Percentiles rank a stretch among this genome's conserved stretches.
phyloP scores from a whole-genome alignment of 768 basidiomycete species.

The Naganishia randhawae region DNA sequence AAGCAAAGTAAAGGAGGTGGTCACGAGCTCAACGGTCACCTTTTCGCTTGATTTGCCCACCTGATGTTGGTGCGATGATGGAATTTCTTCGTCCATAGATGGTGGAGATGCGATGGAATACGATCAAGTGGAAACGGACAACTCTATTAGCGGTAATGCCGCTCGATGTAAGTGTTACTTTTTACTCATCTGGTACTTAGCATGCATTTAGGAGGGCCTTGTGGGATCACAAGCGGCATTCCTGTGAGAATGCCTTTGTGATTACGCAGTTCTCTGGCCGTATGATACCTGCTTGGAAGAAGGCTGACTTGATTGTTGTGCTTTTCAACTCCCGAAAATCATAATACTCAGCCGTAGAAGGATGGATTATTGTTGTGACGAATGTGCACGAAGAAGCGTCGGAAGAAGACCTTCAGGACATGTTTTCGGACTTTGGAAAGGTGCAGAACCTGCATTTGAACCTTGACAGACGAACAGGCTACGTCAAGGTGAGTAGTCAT shows the following conservation, averaged over 20 bases:
- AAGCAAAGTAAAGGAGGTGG: constrained; percentile 31
- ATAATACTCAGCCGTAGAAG: constrained; percentile 73
- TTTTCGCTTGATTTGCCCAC: not conserved
- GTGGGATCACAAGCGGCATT: not conserved
- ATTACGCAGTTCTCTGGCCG: not conserved
- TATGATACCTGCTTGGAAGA: not conserved
- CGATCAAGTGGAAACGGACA: constrained; percentile 68
- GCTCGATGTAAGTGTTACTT: constrained; percentile 67
- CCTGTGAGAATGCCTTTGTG: too few relatives aligned
- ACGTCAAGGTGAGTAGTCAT: constrained; percentile 75
- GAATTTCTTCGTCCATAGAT: constrained; percentile 38
- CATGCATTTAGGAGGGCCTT: not conserved
- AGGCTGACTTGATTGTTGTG: not conserved
- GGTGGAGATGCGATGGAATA: constrained; percentile 64
- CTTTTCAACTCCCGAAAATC: not conserved
- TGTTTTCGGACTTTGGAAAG: constrained; percentile 93
- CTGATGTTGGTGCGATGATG: not conserved
- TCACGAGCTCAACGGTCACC: not conserved
- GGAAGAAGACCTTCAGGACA: constrained; percentile 93
- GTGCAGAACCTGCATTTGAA: constrained; percentile 98
- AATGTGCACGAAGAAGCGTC: constrained; percentile 97
- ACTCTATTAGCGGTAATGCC: constrained; percentile 71
- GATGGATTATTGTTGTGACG: constrained; percentile 96
- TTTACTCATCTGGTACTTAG: not conserved
- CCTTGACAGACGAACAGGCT: constrained; percentile 92